Percentiles rank a stretch among this genome's conserved stretches.
These are phyloP conservation scores for Suillus cothurnatus DNA, from an alignment of 768 basidiomycete genomes.

Conservation along the genomic window DNA sequence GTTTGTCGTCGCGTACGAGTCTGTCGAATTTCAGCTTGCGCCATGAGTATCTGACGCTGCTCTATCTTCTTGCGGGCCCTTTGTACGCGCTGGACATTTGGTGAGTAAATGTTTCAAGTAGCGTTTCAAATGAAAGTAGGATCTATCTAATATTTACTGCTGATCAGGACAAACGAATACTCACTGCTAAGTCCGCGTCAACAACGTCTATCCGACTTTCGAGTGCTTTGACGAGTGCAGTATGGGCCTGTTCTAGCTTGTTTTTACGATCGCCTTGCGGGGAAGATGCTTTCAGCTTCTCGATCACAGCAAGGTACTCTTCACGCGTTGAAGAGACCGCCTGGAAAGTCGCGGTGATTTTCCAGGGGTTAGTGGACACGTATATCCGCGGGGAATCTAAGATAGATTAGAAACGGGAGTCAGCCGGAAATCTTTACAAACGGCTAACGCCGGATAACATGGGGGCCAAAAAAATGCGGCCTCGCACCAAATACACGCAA, in stretches of 20 bases:
- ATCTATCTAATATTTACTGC: conserved; percentile 16
- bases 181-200: conserved; percentile 71
- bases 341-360: conserved; percentile 77
- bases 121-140: conserved; percentile 16
- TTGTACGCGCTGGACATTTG: conserved; percentile 61
- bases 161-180: conserved; percentile 34
- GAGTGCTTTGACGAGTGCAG: conserved; percentile 59
- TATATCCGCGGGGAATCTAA: conserved; percentile 86
- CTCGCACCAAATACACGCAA: conserved; percentile 73
- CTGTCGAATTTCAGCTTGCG: conserved; percentile 77
- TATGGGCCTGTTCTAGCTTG: conserved; percentile 64
- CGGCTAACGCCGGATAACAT: conserved; percentile 40
- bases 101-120: conserved; percentile 24
- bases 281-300: conserved; percentile 53
- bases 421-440: conserved; percentile 35
- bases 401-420: conserved; percentile 33
- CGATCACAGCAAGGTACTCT: conserved; percentile 70
- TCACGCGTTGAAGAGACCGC: conserved; percentile 69
- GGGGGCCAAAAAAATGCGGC: conserved; percentile 47
- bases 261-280: conserved; percentile 53
- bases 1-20: conserved; percentile 78
- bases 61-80: conserved; percentile 71
- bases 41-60: conserved; percentile 61
- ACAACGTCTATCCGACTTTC: conserved; percentile 67
- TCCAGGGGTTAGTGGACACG: conserved; percentile 88